Evolutionary conservation across 1,284 basidiomycete species (phyloP), one percentile per base, ranked within the genome.

Genomic region (Apiotrichum mycotoxinovorans): DNA sequence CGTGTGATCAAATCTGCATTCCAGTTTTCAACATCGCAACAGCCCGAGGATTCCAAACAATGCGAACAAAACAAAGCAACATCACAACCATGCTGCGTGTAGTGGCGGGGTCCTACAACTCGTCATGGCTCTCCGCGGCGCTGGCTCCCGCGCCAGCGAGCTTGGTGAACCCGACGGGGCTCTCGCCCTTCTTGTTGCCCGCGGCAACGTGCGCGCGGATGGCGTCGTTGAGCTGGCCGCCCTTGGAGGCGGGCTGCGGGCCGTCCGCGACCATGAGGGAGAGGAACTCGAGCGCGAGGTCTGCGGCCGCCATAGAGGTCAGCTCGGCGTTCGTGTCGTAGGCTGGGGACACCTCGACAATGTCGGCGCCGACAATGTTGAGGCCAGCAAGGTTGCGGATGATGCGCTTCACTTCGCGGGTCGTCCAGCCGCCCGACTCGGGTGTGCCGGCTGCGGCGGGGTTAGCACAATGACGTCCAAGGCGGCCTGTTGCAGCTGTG

Each of bases 331-430:
- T 69, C 5, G 72, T 70, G 60, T 77, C 75, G 58, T 76, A 77
- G 3, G 72, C 71, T 3, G 75, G 70, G 0, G 71, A 63, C 3
- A 75, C 66, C 56, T 75, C 73, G 52, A 75, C 74, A 25, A 90
- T 78, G 68, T 88, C 87, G 1, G 84, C 85, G 45, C 87, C 72
- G 54, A 74, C 78, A 43, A 79, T 64, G 68, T 79, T 77, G 44
- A 79, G 69, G 1, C 74, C 74, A 7, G 66, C 62, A 0, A 79
- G 65, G 1, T 70, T 68, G 49, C 77, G 71, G 2, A 79, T 61
- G 57, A 79, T 75, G 42, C 71, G 60, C 48, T 75, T 66, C 18
- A 78, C 66, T 58, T 79, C 78, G 48, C 78, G 67, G 2, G 75
- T 74, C 1, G 77, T 76, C 77, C 77, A 79, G 22, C 78, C 68